A percentile compares a stretch with the other conserved stretches of the same genome.
Evolutionary conservation across 768 basidiomycete genomes (phyloP).

Genomic region (Paxillus involutus): DNA sequence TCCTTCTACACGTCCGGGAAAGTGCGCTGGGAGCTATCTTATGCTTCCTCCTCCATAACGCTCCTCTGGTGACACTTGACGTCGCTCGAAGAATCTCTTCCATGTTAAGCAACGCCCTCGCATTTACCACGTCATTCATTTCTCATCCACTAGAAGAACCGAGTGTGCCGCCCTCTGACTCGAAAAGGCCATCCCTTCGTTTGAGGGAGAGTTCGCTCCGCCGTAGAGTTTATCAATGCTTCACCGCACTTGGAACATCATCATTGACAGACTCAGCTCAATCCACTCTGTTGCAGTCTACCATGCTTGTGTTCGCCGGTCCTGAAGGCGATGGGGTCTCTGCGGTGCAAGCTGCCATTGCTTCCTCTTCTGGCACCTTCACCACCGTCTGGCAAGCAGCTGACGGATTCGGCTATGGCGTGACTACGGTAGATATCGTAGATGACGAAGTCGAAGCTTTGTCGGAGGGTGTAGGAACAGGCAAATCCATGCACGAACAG

Average conservation of each 20-base stretch:
- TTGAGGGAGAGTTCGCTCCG: constrained; percentile 84
- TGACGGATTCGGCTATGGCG: constrained; percentile 92
- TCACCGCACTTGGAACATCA: constrained; percentile 75
- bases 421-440: constrained; percentile 64
- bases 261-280: constrained; percentile 85
- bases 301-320: constrained; percentile 80
- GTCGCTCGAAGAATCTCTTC: constrained; percentile 87
- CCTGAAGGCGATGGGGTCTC: constrained; percentile 83
- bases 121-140: constrained; percentile 84
- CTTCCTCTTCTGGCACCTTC: constrained; percentile 80
- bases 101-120: constrained; percentile 84
- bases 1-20: constrained; percentile 88
- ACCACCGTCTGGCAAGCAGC: constrained; percentile 81
- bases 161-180: constrained; percentile 38
- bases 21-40: constrained; percentile 86
- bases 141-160: constrained; percentile 69
- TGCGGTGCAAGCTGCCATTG: constrained; percentile 88
- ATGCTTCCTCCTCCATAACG: constrained; percentile 83
- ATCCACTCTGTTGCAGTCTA: constrained; percentile 74
- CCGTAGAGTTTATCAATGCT: constrained; percentile 86
- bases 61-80: constrained; percentile 81
- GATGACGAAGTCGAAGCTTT: constrained; percentile 40
- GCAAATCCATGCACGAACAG: constrained; percentile 70
- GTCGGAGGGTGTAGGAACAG: constrained; percentile 12
- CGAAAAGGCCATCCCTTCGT: constrained; percentile 57